A percentile compares a stretch with the other conserved stretches of the same genome.
phyloP scores from a whole-genome alignment of 176 grass and related monocot species.

The Raddia guianensis region DNA sequence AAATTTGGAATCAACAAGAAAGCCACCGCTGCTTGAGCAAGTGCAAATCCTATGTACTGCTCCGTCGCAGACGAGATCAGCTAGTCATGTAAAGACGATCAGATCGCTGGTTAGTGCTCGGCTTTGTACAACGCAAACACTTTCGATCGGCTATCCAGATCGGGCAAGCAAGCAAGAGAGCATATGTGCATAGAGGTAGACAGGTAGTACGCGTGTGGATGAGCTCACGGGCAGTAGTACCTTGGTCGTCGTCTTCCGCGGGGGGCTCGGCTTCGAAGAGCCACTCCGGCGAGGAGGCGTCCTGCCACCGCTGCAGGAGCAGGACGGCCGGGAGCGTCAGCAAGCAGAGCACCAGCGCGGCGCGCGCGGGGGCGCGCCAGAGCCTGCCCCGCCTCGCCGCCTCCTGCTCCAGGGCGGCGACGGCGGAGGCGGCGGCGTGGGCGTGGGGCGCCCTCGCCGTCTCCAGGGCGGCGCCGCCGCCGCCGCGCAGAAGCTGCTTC shows the following conservation, averaged over 20 bases:
- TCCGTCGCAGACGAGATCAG: background rate
- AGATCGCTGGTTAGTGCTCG: background rate
- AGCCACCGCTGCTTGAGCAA: background rate
- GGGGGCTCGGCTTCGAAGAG: slow-evolving; percentile 42
- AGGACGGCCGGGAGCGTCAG: slow-evolving; percentile 43
- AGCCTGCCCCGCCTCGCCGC: slow-evolving; percentile 39
- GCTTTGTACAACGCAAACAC: background rate
- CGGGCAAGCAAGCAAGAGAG: background rate
- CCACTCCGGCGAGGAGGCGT: slow-evolving; percentile 30
- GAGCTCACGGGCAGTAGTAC: slow-evolving; percentile 3
- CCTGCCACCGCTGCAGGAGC: slow-evolving; percentile 36
- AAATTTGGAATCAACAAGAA: background rate
- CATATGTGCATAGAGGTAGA: background rate
- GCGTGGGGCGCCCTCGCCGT: slow-evolving; percentile 18
- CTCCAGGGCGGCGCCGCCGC: slow-evolving; percentile 7
- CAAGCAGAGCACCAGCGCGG: slow-evolving; percentile 40
- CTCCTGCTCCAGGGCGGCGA: slow-evolving; percentile 23
- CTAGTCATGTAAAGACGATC: background rate
- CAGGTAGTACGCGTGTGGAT: no score
- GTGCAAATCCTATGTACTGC: background rate
- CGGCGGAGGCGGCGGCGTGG: background rate
- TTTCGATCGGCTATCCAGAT: background rate
- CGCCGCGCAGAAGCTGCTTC: slow-evolving; percentile 34
- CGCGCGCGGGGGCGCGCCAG: slow-evolving; percentile 44
- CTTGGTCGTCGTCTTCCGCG: slow-evolving; percentile 34